Evolutionary conservation across 345 rosid genomes (phyloP), one percentile per base, ranked within the genome.

Genomic region (Passiflora organensis): DNA sequence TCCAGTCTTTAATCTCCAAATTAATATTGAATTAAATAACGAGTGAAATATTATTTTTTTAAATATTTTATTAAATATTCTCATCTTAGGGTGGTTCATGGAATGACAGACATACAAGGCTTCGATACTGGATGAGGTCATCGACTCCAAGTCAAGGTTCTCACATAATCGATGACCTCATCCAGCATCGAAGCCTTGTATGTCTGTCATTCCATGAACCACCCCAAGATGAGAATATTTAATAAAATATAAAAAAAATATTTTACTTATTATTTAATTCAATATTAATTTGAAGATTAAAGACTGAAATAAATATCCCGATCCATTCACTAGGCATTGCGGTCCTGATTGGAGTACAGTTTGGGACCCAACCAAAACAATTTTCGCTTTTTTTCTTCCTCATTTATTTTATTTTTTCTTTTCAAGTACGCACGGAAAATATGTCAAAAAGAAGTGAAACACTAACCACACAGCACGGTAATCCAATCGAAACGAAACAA

Each of bases 121-220:
- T 66, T 89, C 99, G 25, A 93, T 89, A 96, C 84, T 93, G 6
- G 96, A 93, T 68, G 99, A 93, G 89, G 89, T 93, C 71, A 84
- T 93, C 68, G 99, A 93, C 68, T 93, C 54, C 99, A 93, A 89
- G 96, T 93, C 82, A 93, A 89, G 86, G 99, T 93, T 62, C 53
- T 16, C 5, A 93, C 99, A 69, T 93, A 93, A 67, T 93, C 99
- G 68, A 93, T 84, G 71, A 93, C 89, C 89, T 93, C 99, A 68
- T 93, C 96, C 6, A 93, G 84, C 99, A 89, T 93, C 25, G 99
- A 89, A 66, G 99, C 99, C 70, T 89, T 93, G 77, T 93, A 96
- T 32, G 99, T 82, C 99, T 93, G 87, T 77, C 78, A 76, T 70
- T 77, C 71, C 76, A 64, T 43, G 32, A 63, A 46, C 0, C 32